phyloP scores from a whole-genome alignment of 177 flowering plant species.

The Vitis hybrid region DNA sequence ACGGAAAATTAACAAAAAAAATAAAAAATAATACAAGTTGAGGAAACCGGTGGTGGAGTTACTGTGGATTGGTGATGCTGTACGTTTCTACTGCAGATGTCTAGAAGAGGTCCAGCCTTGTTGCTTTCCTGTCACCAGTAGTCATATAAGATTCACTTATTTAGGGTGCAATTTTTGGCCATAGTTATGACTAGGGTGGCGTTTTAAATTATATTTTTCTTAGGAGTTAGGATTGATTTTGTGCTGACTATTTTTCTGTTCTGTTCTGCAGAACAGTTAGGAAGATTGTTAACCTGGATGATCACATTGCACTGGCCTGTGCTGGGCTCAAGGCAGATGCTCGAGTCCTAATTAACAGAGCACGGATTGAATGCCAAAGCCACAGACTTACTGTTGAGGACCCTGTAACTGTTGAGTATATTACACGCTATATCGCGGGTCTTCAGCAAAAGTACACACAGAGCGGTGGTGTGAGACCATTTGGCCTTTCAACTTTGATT shows the following conservation, averaged over 20 bases:
- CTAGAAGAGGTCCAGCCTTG: too few relatives aligned
- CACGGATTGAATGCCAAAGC: constrained; percentile 95
- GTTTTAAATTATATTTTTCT: not conserved
- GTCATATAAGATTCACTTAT: not conserved
- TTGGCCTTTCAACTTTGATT: constrained; percentile 93
- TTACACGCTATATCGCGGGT: constrained; percentile 94
- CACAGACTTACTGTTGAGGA: constrained; percentile 96
- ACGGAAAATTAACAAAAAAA: too few relatives aligned
- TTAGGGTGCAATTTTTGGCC: not conserved
- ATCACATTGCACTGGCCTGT: constrained; percentile 94
- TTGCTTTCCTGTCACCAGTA: not conserved
- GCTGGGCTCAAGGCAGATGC: constrained; percentile 99
- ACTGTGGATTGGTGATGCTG: too few relatives aligned
- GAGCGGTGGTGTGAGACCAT: constrained; percentile 98
- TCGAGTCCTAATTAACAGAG: constrained; percentile 83
- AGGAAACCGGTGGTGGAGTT: too few relatives aligned
- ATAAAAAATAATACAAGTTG: too few relatives aligned
- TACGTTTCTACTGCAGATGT: too few relatives aligned
- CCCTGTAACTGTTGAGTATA: constrained; percentile 95
- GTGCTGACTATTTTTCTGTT: constrained; percentile 7
- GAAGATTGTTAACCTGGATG: constrained; percentile 86
- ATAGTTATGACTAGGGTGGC: not conserved
- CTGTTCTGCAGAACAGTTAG: constrained; percentile 67
- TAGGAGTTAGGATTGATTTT: not conserved
- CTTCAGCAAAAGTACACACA: constrained; percentile 98